A percentile compares a stretch with the other conserved stretches of the same genome.
phyloP scores from a whole-genome alignment of 2,329 filamentous ascomycete species.

The Fusarium musae region DNA sequence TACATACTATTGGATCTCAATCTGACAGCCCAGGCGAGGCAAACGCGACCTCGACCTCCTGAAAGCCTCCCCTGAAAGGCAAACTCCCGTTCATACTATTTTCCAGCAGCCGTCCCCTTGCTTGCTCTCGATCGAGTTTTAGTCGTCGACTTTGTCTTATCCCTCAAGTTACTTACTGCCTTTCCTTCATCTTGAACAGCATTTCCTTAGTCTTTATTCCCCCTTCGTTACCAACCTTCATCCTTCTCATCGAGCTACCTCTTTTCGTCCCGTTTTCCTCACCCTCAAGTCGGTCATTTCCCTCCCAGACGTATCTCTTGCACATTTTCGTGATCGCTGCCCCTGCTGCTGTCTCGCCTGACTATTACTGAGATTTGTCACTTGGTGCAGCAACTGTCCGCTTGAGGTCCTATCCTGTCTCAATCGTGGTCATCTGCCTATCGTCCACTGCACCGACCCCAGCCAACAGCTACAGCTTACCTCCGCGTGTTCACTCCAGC shows the following conservation, averaged over 20 bases:
- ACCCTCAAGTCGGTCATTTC: slow-evolving; percentile 41
- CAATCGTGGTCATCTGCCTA: slow-evolving; percentile 39
- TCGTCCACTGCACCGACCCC: slow-evolving; percentile 18
- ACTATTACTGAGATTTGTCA: slow-evolving; percentile 32
- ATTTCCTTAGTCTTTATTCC: slow-evolving; percentile 5
- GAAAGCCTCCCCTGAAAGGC: slow-evolving; percentile 33
- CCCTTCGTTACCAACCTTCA: slow-evolving; percentile 18
- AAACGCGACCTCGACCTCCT: slow-evolving; percentile 31
- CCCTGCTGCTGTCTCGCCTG: slow-evolving; percentile 31
- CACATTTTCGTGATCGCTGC: slow-evolving; percentile 16
- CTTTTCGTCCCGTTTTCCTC: slow-evolving; percentile 12
- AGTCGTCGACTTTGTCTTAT: slow-evolving; percentile 37
- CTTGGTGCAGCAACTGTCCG: slow-evolving; percentile 23
- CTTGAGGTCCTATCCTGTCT: slow-evolving; percentile 34
- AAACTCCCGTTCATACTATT: slow-evolving; percentile 36
- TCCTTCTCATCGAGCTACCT: slow-evolving; percentile 3
- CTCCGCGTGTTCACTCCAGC: slow-evolving; percentile 30
- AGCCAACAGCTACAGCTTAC: slow-evolving; percentile 23
- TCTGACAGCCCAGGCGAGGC: slow-evolving; percentile 24
- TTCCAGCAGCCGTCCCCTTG: slow-evolving; percentile 34
- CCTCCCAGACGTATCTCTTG: slow-evolving; percentile 5
- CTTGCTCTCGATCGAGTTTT: slow-evolving; percentile 21
- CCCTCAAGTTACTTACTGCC: slow-evolving; percentile 9
- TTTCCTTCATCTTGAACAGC: slow-evolving; percentile 24
- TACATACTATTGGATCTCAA: neutral